Conservation (phyloP, 2,329 filamentous ascomycete species). For the Tolypocladium tropicale region DNA sequence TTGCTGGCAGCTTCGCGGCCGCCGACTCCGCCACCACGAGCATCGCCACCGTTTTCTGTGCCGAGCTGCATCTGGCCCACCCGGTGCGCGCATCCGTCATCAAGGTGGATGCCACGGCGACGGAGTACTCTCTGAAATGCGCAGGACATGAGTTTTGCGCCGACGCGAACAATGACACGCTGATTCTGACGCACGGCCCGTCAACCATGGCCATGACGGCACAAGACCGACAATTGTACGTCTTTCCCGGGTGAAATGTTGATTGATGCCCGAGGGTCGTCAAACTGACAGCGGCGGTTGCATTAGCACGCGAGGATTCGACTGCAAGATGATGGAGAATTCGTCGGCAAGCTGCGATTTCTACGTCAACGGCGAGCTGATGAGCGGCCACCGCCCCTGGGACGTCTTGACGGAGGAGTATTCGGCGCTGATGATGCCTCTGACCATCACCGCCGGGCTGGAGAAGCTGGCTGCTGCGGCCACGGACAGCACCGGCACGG, state of each 20-base stretch:
- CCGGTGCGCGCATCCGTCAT: not conserved
- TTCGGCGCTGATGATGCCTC: not conserved
- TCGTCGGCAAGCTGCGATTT: not conserved
- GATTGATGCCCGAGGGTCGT: not conserved
- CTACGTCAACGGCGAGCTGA: not conserved
- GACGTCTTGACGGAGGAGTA: not conserved
- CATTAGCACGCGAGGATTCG: not conserved
- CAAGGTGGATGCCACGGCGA: not conserved
- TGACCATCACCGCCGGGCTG: not conserved
- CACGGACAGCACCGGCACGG: not conserved
- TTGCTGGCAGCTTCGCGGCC: not conserved
- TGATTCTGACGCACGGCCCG: not conserved
- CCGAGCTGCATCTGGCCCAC: not conserved
- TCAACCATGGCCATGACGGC: not conserved
- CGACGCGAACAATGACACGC: not conserved
- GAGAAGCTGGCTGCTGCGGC: not conserved
- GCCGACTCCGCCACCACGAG: not conserved
- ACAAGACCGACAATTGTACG: not conserved
- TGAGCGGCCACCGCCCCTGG: not conserved
- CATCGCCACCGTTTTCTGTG: not conserved
- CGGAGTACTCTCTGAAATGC: not conserved
- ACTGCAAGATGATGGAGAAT: not conserved
- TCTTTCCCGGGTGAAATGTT: not conserved
- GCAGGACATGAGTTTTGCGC: not conserved
- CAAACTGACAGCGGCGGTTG: not conserved